A percentile compares a stretch with the other conserved stretches of the same genome.
These are phyloP conservation scores for Oenanthe sinensis DNA, from an alignment of 129 eudicot species.

Conservation along the genomic window DNA sequence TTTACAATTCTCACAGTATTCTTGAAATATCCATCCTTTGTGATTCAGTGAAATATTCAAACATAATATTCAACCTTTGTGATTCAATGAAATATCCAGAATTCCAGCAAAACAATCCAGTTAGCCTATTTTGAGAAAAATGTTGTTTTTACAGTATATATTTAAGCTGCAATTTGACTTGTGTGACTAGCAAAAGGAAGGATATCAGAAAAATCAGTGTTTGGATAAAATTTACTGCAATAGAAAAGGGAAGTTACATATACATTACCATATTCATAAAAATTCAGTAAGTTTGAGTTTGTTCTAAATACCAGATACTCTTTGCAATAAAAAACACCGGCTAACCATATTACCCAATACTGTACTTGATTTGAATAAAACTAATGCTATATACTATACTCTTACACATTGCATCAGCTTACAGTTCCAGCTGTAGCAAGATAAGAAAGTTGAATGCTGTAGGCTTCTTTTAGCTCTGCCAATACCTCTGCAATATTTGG, in stretches of 20 bases:
- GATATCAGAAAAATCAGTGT: too few species aligned
- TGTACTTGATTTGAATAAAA: not conserved
- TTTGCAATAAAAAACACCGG: slow-evolving; percentile 18
- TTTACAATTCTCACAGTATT: not conserved
- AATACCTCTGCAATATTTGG: slow-evolving; percentile 67
- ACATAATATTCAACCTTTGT: not conserved
- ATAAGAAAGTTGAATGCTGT: slow-evolving; percentile 69
- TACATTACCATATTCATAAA: not conserved
- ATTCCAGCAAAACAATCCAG: too few species aligned
- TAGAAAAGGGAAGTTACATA: not conserved
- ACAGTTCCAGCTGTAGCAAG: slow-evolving; percentile 44
- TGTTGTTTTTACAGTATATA: not conserved
- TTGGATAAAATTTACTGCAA: not conserved
- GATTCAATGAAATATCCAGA: too few species aligned
- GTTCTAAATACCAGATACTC: not conserved
- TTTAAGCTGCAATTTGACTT: not conserved
- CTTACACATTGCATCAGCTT: slow-evolving; percentile 11
- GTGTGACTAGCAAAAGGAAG: not conserved
- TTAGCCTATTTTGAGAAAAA: not conserved
- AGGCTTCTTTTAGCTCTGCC: slow-evolving; percentile 73
- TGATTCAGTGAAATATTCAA: not conserved
- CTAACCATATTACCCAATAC: not conserved
- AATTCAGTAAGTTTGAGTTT: not conserved
- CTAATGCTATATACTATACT: not conserved
- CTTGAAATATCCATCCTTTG: too few species aligned